Evolutionary conservation across 192 early-diverging fungal species (phyloP).

Genomic region (Entomortierella beljakovae): DNA sequence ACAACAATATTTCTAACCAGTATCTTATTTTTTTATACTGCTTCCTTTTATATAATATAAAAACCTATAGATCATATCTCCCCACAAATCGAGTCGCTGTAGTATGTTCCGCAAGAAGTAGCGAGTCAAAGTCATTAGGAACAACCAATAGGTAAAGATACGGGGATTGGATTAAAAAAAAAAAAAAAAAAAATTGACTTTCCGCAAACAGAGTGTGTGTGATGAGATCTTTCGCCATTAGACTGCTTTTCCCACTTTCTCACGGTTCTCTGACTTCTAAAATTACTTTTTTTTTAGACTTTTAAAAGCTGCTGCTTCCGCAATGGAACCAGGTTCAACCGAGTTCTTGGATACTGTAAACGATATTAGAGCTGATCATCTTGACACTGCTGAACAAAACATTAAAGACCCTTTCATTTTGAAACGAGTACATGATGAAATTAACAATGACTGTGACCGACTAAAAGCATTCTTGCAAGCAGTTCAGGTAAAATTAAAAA

Average conservation of each 20-base stretch:
- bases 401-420: slow-evolving; percentile 64
- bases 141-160: slow-evolving; percentile 81
- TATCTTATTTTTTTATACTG: no score
- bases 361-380: slow-evolving; percentile 83
- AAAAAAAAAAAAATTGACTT: slow-evolving; percentile 5
- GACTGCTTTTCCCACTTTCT: neutral
- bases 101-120: slow-evolving; percentile 94
- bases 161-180: neutral
- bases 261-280: neutral
- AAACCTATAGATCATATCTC: slow-evolving; percentile 63
- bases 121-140: slow-evolving; percentile 87
- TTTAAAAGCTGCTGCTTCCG: slow-evolving; percentile 76
- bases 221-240: slow-evolving; percentile 40
- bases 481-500: slow-evolving; percentile 69
- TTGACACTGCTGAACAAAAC: slow-evolving; percentile 69
- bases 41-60: no score
- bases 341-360: slow-evolving; percentile 82
- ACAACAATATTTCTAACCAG: no score
- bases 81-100: slow-evolving; percentile 81
- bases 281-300: slow-evolving; percentile 65
- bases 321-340: slow-evolving; percentile 72
- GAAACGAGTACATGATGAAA: slow-evolving; percentile 60
- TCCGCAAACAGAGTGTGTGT: slow-evolving; percentile 4
- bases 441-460: slow-evolving; percentile 81
- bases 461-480: slow-evolving; percentile 89